These are phyloP conservation scores for Chlorella sorokiniana DNA, from an alignment of 139 green algal species.

Conservation along the genomic window DNA sequence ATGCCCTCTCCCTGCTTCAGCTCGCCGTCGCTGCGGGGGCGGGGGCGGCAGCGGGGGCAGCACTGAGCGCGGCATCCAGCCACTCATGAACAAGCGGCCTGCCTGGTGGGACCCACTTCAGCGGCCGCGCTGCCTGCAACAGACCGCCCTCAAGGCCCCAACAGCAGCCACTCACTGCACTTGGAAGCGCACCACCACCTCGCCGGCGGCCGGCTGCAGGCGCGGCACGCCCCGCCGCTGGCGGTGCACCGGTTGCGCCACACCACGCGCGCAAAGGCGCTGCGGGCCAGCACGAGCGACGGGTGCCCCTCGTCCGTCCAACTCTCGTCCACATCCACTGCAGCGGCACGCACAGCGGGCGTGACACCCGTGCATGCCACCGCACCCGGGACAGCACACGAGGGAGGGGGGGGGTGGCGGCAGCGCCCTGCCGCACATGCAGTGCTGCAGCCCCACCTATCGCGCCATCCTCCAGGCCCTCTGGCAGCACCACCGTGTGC, in stretches of 20 bases:
- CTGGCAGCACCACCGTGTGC: slow-evolving; percentile 52
- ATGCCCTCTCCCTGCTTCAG: slow-evolving; percentile 54
- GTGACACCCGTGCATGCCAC: no score
- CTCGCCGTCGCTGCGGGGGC: slow-evolving; percentile 44
- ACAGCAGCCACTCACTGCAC: slow-evolving; percentile 32
- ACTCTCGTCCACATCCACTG: slow-evolving; percentile 28
- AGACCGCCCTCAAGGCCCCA: neutral
- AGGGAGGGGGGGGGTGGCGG: neutral
- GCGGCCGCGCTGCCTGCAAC: no score
- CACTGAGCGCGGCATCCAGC: no score
- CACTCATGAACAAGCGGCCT: no score
- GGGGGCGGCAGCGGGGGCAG: neutral
- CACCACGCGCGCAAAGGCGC: slow-evolving; percentile 72
- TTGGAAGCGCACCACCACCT: slow-evolving; percentile 62
- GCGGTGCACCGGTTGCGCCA: slow-evolving; percentile 10
- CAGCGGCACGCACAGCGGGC: no score
- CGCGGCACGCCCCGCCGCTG: neutral
- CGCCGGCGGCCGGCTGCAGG: slow-evolving; percentile 26
- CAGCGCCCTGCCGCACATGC: slow-evolving; percentile 1
- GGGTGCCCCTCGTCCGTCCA: slow-evolving; percentile 60
- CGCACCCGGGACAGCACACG: slow-evolving; percentile 19
- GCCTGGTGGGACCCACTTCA: no score
- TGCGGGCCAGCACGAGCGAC: slow-evolving; percentile 55
- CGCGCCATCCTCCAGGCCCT: slow-evolving; percentile 49
- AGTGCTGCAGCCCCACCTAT: slow-evolving; percentile 36